These are phyloP conservation scores for Hypoxylon sp. DNA, from an alignment of 2,329 filamentous ascomycete genomes.

Conservation along the genomic window DNA sequence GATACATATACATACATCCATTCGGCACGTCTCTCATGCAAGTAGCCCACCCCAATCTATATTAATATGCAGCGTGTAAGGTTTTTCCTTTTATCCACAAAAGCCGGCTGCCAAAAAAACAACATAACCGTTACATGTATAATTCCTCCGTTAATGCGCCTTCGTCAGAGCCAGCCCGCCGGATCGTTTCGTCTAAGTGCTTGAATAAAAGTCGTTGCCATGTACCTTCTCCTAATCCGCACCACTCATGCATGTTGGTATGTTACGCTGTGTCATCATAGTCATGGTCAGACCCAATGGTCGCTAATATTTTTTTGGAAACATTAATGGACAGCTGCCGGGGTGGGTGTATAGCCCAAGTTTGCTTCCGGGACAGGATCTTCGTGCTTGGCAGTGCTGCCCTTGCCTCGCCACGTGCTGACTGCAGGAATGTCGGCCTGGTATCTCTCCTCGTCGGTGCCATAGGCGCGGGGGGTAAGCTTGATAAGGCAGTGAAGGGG, in stretches of 20 bases:
- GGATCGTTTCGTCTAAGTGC: constrained; percentile 25
- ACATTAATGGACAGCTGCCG: constrained; percentile 31
- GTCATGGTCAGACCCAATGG: constrained; percentile 15
- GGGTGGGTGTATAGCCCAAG: constrained; percentile 30
- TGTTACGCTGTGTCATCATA: constrained; percentile 17
- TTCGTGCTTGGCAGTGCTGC: constrained; percentile 89
- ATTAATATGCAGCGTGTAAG: constrained; percentile 36
- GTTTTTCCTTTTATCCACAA: constrained; percentile 39
- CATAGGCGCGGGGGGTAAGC: constrained; percentile 93
- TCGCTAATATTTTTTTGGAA: background rate
- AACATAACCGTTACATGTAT: constrained; percentile 30
- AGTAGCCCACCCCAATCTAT: constrained; percentile 38
- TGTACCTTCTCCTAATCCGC: constrained; percentile 6
- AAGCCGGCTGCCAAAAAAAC: constrained; percentile 29
- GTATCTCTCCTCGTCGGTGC: constrained; percentile 89
- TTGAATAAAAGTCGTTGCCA: constrained; percentile 18
- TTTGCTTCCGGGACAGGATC: constrained; percentile 62
- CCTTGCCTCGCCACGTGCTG: constrained; percentile 95
- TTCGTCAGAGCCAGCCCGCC: constrained; percentile 26
- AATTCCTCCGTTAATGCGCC: constrained; percentile 35
- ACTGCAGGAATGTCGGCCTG: constrained; percentile 95
- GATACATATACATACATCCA: constrained; percentile 33
- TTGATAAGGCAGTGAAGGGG: constrained; percentile 97
- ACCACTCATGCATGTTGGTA: constrained; percentile 2
- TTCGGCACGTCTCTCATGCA: constrained; percentile 30